These are phyloP conservation scores for Parascedosporium putredinis DNA, from an alignment of 2,329 filamentous ascomycete genomes.

Conservation along the genomic window DNA sequence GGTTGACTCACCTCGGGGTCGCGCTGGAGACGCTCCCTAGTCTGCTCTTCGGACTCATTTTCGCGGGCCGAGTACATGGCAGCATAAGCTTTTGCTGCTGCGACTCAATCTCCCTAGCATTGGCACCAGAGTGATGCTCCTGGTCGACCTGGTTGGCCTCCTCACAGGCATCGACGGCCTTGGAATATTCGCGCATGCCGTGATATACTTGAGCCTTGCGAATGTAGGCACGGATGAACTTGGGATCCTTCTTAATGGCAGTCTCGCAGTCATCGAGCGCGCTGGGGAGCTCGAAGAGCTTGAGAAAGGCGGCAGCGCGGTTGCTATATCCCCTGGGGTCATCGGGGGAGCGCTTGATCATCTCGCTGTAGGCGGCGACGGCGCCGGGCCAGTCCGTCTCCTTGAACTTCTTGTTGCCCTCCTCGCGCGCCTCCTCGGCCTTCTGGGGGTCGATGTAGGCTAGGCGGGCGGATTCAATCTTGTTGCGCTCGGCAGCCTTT, in stretches of 20 bases:
- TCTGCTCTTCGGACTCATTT: conserved; percentile 94
- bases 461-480: conserved; percentile 62
- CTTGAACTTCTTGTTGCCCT: conserved; percentile 96
- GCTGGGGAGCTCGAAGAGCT: conserved; percentile 89
- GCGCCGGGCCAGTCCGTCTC: conserved; percentile 90
- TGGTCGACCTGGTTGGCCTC: conserved; percentile 71
- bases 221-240: conserved; percentile 92
- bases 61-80: conserved; percentile 86
- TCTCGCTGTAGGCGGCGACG: conserved; percentile 88
- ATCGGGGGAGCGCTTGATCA: conserved; percentile 89
- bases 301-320: conserved; percentile 92
- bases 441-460: conserved; percentile 85
- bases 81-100: conserved; percentile 86
- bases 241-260: conserved; percentile 81
- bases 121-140: conserved; percentile 58
- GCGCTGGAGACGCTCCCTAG: conserved; percentile 76
- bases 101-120: conserved; percentile 82
- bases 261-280: conserved; percentile 86
- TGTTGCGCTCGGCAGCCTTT: conserved; percentile 77
- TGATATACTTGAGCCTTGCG: conserved; percentile 93
- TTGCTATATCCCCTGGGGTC: conserved; percentile 95
- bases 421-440: conserved; percentile 89
- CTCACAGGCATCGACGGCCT: conserved; percentile 79
- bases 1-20: conserved; percentile 69
- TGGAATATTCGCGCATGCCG: conserved; percentile 97